Evolutionary conservation across 331 rosid genomes (phyloP), one percentile per base, ranked within the genome.

Genomic region (Prunus yedoensis): DNA sequence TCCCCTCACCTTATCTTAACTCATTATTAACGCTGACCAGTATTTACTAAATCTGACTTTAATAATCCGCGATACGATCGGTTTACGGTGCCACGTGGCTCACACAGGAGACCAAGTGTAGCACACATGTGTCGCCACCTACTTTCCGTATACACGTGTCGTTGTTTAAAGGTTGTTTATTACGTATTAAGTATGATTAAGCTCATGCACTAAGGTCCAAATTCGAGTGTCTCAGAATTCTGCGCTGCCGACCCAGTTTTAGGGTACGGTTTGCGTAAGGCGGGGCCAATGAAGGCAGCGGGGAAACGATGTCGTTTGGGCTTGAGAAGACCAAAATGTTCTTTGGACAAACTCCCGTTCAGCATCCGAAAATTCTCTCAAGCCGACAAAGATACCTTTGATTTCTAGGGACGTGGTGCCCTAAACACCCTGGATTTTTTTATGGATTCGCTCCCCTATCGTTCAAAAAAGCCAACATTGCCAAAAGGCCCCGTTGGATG

Each of bases 381-480:
- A 74, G 63, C 87, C 82, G 87, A 89, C 92, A 84, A 52, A 71
- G 69, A 82, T 80, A 16, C 82, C 78, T 72, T 86, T 47, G 68
- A 66, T 67, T 67, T 80, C 60, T 15, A 27, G 71, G 45, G 59
- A 43, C 32, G 32, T 47, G 21, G 49, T 61, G 69, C 18, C 65
- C 66, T 71, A 61, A 50, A 72, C 74, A 77, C 79, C 78, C 47
- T 64, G 35, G 67, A 27, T n/a, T 35, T 70, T 61, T 74, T 23
- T 9, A 57, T 56, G 56, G 58, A 41, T 25, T 18, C 83, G n/a
- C 54, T 8, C 61, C 18, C 73, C 20, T 2, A 12, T 43, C 38
- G 8, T 17, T 0, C 12, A 0, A 0, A 35, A 57, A 73, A 68
- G 62, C 72, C 86, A 4, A 4, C 53, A 58, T 60, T 80, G 54